Base-by-base conservation (phyloP, 2,329 filamentous ascomycete genomes). In the Paecilomyces formosus region DNA sequence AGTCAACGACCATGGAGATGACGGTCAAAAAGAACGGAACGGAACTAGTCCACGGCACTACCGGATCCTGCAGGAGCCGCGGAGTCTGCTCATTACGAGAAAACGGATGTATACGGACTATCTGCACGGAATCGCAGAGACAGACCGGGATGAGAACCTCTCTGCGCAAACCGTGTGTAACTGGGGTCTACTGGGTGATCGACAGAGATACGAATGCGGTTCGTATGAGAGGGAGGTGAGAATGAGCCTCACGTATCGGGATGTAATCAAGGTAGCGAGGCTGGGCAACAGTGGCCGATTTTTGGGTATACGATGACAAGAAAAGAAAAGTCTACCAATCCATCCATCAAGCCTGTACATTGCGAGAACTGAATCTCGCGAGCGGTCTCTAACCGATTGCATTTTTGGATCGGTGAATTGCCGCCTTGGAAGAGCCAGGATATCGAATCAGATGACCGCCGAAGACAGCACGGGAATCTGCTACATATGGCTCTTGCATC, bases 231-330 rank as follows among this genome's bases (percentile, higher is more conserved):
- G 85, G 60, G 69, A 70, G 54, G 84, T 78, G 28, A 78, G 85
- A 62, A 76, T 83, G 33, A 87, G 85, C 70, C 71, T 87, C 64
- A 88, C 85, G 2, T 86, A 94, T 70, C 82, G 93, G 63, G 92
- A 97, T 76, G 93, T 97, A 49, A 76, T 93, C 64, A 89, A 88
- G 68, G 89, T 95, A 18, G 88, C 88, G 7, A 90, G 86, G 64
- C 74, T 91, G 22, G 88, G 88, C 28, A 85, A 79, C 70, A 89
- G 85, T 66, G 76, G 92, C 57, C 86, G 83, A 61, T 79, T 82
- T 55, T 67, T 80, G 54, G 68, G 69, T 31, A 65, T 62, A 53
- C 61, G 63, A 58, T 72, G 64, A 67, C 52, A 50, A 13, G 28
- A 39, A n/a, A 39, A 39, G 12, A 39, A 39, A 39, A 39, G 35